These are phyloP conservation scores for Boletus reticulatus DNA, from an alignment of 768 basidiomycete genomes.

Conservation along the genomic window DNA sequence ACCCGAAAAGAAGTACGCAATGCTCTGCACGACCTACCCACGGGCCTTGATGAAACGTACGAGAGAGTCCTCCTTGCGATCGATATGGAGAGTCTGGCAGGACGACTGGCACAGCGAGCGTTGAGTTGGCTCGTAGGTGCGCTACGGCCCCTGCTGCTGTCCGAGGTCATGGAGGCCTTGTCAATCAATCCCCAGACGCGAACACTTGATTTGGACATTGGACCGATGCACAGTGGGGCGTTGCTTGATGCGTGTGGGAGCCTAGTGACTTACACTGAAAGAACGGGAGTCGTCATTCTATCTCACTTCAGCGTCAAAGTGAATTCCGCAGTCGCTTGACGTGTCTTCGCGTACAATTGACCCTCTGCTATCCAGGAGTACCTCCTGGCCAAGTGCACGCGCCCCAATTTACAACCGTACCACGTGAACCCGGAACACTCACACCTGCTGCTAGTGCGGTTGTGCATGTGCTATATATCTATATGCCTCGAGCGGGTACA, in stretches of 20 bases:
- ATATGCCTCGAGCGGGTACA: background rate
- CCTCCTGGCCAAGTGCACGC: background rate
- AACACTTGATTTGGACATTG: background rate
- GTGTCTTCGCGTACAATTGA: background rate
- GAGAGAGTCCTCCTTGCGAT: conserved; percentile 2
- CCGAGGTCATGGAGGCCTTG: conserved; percentile 1
- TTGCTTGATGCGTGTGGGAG: conserved; percentile 9
- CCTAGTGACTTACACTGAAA: background rate
- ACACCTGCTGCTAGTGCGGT: background rate
- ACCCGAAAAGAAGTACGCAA: background rate
- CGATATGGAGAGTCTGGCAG: background rate
- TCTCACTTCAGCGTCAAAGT: conserved; percentile 7
- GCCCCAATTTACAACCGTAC: background rate
- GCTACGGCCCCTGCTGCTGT: background rate
- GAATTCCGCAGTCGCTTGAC: background rate
- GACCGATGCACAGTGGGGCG: conserved; percentile 3
- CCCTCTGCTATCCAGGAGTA: background rate
- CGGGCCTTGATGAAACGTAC: conserved; percentile 2
- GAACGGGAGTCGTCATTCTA: background rate
- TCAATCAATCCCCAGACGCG: background rate
- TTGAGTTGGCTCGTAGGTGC: conserved; percentile 1
- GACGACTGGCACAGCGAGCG: background rate
- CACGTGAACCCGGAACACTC: background rate
- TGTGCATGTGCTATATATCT: conserved; percentile 6
- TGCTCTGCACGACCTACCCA: background rate